Evolutionary conservation across 1,284 basidiomycete genomes (phyloP).

Genomic region (Ganoderma boninense): DNA sequence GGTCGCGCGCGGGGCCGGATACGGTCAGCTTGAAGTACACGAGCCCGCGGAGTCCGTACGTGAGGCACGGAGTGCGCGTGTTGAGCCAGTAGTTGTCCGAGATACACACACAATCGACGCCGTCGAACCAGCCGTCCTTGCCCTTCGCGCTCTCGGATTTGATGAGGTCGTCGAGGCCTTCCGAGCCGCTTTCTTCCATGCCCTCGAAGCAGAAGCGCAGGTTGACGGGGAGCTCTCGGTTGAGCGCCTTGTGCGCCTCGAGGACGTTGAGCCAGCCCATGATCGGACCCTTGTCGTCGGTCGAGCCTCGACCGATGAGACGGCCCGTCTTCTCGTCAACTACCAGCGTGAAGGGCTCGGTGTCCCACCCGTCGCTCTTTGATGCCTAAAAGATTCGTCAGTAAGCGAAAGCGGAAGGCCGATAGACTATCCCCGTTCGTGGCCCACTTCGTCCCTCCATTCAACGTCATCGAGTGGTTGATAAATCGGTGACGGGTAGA

Average conservation of each 20-base stretch:
- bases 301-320: conserved; percentile 90
- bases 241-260: conserved; percentile 83
- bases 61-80: conserved; percentile 77
- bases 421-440: no score
- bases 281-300: conserved; percentile 94
- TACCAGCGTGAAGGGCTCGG: conserved; percentile 89
- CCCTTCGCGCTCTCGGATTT: conserved; percentile 76
- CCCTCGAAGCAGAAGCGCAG: conserved; percentile 96
- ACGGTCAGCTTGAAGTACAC: conserved; percentile 90
- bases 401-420: not conserved
- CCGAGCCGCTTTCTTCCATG: conserved; percentile 97
- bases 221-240: conserved; percentile 91
- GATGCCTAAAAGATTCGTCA: conserved; percentile 52
- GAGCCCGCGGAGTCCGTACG: conserved; percentile 87
- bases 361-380: conserved; percentile 90
- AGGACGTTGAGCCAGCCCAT: conserved; percentile 96
- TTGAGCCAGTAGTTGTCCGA: conserved; percentile 93
- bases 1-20: conserved; percentile 86
- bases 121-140: conserved; percentile 83
- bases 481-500: no score
- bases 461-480: no score
- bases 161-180: conserved; percentile 94
- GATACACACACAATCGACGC: conserved; percentile 96
- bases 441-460: no score
- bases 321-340: conserved; percentile 73